Percentiles rank a stretch among this genome's conserved stretches.
Evolutionary conservation across 2,329 filamentous ascomycete genomes (phyloP).

Genomic region (Penicillium sp.): DNA sequence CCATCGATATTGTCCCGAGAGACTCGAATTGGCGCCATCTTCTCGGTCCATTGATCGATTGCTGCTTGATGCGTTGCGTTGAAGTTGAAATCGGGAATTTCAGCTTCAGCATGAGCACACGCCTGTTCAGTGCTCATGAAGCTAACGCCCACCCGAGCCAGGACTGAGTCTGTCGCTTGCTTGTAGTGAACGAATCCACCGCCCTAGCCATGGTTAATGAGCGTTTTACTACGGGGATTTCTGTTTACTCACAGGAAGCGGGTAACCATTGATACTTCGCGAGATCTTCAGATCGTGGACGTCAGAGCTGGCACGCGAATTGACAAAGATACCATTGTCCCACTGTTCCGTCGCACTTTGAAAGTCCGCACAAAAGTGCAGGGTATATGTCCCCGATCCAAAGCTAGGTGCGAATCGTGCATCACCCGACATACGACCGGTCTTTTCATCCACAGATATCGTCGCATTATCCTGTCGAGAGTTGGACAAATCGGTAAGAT

Average conservation of each 20-base stretch:
- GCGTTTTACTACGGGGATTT: background rate
- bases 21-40: conserved; percentile 46
- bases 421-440: conserved; percentile 63
- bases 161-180: conserved; percentile 53
- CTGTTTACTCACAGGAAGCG: conserved; percentile 36
- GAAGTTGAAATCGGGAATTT: conserved; percentile 69
- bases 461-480: conserved; percentile 61
- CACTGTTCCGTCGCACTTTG: conserved; percentile 53
- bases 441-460: conserved; percentile 57
- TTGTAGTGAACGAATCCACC: conserved; percentile 68
- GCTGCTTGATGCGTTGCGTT: conserved; percentile 54
- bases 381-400: conserved; percentile 59
- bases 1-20: conserved; percentile 33
- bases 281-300: conserved; percentile 58
- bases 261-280: conserved; percentile 61
- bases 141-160: conserved; percentile 68
- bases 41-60: conserved; percentile 60
- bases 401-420: conserved; percentile 67
- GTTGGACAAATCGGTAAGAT: conserved; percentile 65
- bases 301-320: conserved; percentile 59
- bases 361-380: conserved; percentile 71
- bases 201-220: conserved; percentile 45
- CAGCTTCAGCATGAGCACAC: conserved; percentile 66
- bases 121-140: conserved; percentile 68
- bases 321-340: conserved; percentile 64